Percentiles rank a stretch among this genome's conserved stretches.
phyloP scores from a whole-genome alignment of 1,284 basidiomycete genomes.

The Apiotrichum domesticum region DNA sequence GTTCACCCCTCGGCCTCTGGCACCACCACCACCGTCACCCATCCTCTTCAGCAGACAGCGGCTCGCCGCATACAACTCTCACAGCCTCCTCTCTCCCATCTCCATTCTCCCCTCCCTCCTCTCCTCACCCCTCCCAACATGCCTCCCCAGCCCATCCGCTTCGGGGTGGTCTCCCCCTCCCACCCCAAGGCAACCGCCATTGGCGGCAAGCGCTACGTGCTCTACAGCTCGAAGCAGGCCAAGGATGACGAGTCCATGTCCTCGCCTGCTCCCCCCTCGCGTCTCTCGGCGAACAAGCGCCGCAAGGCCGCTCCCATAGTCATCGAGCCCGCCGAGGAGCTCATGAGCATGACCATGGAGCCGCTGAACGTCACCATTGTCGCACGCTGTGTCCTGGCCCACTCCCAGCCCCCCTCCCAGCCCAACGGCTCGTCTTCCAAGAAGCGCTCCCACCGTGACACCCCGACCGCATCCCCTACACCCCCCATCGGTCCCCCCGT shows the following conservation, averaged over 20 bases:
- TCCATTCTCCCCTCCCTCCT: no score
- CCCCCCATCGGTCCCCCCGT: slow-evolving; percentile 7
- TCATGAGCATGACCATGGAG: slow-evolving; percentile 18
- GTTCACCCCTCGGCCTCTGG: not conserved
- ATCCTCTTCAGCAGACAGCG: no score
- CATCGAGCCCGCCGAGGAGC: slow-evolving; percentile 6
- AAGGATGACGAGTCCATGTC: not conserved
- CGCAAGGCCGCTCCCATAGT: slow-evolving; percentile 7
- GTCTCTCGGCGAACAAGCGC: slow-evolving; percentile 11
- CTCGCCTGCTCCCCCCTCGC: not conserved
- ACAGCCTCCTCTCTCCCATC: no score
- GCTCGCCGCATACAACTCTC: no score
- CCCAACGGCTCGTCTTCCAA: slow-evolving; percentile 1
- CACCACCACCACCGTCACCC: not conserved
- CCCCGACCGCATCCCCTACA: slow-evolving; percentile 14
- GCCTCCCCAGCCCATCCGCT: not conserved
- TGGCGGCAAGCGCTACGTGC: not conserved
- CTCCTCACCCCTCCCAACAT: no score
- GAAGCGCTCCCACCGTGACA: slow-evolving; percentile 13
- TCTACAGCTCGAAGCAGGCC: no score
- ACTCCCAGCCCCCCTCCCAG: slow-evolving; percentile 5
- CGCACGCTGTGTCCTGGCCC: slow-evolving; percentile 24
- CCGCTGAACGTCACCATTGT: slow-evolving; percentile 30
- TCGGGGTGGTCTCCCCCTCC: not conserved
- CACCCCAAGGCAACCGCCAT: not conserved